A percentile compares a stretch with the other conserved stretches of the same genome.
Conservation (phyloP, 139 green algal genomes). For the Closterium sp. region DNA sequence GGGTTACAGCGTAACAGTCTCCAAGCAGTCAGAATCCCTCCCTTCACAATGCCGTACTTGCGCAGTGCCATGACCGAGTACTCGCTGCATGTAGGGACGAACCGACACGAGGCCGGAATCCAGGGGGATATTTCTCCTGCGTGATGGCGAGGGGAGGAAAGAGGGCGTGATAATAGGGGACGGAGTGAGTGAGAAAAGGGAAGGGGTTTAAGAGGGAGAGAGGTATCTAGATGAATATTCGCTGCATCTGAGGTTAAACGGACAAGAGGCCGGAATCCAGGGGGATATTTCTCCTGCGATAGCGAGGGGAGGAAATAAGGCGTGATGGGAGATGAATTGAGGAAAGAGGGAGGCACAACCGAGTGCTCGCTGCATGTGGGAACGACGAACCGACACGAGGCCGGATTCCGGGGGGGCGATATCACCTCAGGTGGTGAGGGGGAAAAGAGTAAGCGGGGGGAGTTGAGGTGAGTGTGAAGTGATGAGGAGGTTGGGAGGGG, state of each 20-base stretch:
- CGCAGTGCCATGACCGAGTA: conserved; percentile 33
- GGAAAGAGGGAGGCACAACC: no score
- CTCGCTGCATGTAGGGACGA: conserved; percentile 44
- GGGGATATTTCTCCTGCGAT: no score
- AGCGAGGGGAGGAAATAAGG: no score
- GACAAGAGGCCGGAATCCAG: conserved; percentile 15
- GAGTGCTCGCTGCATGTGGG: background rate
- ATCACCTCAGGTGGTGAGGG: background rate
- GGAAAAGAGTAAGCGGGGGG: no score
- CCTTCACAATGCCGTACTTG: conserved; percentile 10
- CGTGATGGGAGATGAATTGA: no score
- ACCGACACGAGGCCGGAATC: conserved; percentile 33
- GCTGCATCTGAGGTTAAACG: conserved; percentile 39
- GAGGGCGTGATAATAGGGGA: background rate
- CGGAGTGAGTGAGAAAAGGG: background rate
- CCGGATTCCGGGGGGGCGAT: background rate
- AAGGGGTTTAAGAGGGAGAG: no score
- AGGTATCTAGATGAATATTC: conserved; percentile 13
- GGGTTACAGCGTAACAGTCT: conserved; percentile 21
- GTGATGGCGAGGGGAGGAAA: background rate
- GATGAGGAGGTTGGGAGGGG: no score
- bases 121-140: conserved; percentile 35
- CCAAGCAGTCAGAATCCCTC: conserved; percentile 5
- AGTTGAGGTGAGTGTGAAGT: background rate
- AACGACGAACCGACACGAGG: background rate